Evolutionary conservation across 2,329 filamentous ascomycete species (phyloP), one percentile per base, ranked within the genome.

Genomic region (Scopulariopsis brevicaulis): DNA sequence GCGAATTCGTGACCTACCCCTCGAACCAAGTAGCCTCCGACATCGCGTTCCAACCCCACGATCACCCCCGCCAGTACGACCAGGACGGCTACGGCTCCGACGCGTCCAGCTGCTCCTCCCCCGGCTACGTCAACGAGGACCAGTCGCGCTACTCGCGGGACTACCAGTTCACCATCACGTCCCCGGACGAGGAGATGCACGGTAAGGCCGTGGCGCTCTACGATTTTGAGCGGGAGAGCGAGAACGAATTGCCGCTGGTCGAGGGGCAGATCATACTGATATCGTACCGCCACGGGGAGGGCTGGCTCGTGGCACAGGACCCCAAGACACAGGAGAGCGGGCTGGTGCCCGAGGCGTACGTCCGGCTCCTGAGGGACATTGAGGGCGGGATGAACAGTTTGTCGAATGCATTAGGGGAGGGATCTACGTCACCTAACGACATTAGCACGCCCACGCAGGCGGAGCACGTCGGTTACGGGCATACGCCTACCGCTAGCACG

Each of bases 241-340:
- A 96, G 69, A 99, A 97, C 68, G 94, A 99, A 71, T 76, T 99
- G 59, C 90, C 91, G 4, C 76, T 99, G 53, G 85, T 90, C 0
- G 94, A 99, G 72, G 94, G 94, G 6, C 94, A 99, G 68, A 90
- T 96, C 59, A 96, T 99, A 59, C 88, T 94, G 77, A 92, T 99
- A 25, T 96, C 90, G 18, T 99, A 97, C 70, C 83, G 94, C 51
- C 92, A 97, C 68, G 93, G 93, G 18, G 91, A 97, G 72, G 94
- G 94, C 58, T 99, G 94, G 94, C 79, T 99, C 56, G 94, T 99
- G 25, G 94, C 94, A 4, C 90, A 96, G 73, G 94, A 99, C 67
- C 92, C 93, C 14, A 92, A 90, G 70, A 96, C 91, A 1, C 90
- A 84, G 63, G 94, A 99, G 73, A 96, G 90, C 66, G 94, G 94